phyloP scores from a whole-genome alignment of 495 filamentous ascomycete species.

The Penicillium maclennaniae region DNA sequence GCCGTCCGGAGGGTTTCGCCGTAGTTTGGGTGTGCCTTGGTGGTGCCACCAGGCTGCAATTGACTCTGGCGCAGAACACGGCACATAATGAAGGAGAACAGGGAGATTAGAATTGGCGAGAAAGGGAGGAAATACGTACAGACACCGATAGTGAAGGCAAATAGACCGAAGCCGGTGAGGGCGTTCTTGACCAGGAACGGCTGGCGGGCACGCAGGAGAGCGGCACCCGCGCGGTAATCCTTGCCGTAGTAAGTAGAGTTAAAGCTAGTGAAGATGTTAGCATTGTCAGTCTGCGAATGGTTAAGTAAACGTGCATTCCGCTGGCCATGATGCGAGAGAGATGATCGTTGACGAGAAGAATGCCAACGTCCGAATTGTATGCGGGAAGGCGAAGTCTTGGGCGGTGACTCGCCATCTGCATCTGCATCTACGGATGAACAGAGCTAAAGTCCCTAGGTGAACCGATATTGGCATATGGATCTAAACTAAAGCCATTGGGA shows the following conservation, averaged over 20 bases:
- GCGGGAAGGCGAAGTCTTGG: constrained; percentile 24
- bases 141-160: constrained; percentile 67
- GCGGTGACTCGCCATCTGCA: constrained; percentile 6
- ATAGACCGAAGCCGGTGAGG: constrained; percentile 65
- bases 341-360: constrained; percentile 4
- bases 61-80: neutral
- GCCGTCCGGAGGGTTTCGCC: neutral
- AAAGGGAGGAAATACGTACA: constrained; percentile 56
- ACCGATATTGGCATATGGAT: neutral
- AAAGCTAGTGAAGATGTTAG: constrained; percentile 46
- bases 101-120: neutral
- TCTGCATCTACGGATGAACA: neutral
- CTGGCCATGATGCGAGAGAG: constrained; percentile 30
- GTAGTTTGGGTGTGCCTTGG: neutral
- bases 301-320: constrained; percentile 39
- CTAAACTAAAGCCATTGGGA: neutral
- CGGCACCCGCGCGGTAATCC: constrained; percentile 70
- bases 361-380: constrained; percentile 9
- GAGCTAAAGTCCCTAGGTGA: neutral
- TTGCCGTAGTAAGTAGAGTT: constrained; percentile 89
- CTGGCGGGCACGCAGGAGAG: constrained; percentile 83
- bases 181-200: constrained; percentile 91
- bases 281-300: neutral
- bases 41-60: constrained; percentile 4
- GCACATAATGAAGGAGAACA: neutral